A percentile compares a stretch with the other conserved stretches of the same genome.
These are phyloP conservation scores for Diaporthe longicolla DNA, from an alignment of 2,329 filamentous ascomycete genomes.

Conservation along the genomic window DNA sequence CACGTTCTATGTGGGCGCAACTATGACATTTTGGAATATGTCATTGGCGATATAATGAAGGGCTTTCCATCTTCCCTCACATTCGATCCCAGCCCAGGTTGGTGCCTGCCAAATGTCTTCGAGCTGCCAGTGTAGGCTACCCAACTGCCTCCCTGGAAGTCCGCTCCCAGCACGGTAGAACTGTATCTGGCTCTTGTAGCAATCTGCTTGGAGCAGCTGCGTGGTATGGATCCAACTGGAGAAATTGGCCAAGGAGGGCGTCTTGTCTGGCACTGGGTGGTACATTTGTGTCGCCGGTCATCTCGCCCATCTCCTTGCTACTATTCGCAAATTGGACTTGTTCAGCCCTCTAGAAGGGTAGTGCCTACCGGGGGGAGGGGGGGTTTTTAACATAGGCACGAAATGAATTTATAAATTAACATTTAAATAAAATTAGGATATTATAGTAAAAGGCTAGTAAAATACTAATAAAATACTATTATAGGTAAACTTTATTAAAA, in stretches of 20 bases:
- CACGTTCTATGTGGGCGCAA: constrained; percentile 69
- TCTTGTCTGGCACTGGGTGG: constrained; percentile 69
- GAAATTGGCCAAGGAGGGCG: constrained; percentile 69
- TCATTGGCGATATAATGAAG: constrained; percentile 71
- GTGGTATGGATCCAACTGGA: constrained; percentile 73
- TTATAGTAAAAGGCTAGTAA: too few species aligned
- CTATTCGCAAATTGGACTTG: constrained; percentile 61
- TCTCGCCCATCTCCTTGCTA: constrained; percentile 65
- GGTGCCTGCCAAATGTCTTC: constrained; percentile 76
- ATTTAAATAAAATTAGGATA: too few species aligned
- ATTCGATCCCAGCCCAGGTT: constrained; percentile 75
- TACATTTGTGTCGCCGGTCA: constrained; percentile 70
- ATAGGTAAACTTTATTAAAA: too few species aligned
- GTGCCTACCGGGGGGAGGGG: too few species aligned
- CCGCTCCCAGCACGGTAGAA: constrained; percentile 74
- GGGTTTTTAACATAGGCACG: too few species aligned
- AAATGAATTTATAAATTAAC: too few species aligned
- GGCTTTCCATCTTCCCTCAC: constrained; percentile 74
- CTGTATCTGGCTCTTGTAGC: constrained; percentile 71
- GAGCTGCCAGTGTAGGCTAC: constrained; percentile 75
- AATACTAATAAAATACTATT: too few species aligned
- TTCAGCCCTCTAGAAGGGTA: constrained; percentile 64
- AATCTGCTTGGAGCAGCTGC: constrained; percentile 75
- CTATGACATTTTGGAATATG: constrained; percentile 70
- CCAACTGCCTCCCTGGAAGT: constrained; percentile 69